Conservation (phyloP, 2,329 filamentous ascomycete genomes). For the Apiospora phragmitis region DNA sequence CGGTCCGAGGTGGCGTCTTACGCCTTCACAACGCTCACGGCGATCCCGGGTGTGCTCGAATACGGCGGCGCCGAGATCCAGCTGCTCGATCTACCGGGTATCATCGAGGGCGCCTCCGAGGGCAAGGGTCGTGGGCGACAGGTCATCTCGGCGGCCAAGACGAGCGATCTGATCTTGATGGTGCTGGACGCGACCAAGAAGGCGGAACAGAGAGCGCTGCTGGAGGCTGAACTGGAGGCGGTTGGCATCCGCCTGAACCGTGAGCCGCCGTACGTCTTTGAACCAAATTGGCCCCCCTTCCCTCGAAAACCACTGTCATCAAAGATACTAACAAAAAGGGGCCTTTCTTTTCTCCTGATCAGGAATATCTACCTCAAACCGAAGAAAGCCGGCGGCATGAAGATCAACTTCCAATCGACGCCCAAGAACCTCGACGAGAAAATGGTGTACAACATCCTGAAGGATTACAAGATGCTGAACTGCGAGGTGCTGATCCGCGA, state of each 20-base stretch:
- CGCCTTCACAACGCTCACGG: constrained; percentile 95
- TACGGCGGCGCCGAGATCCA: constrained; percentile 98
- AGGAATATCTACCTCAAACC: constrained; percentile 96
- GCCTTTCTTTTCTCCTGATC: background rate
- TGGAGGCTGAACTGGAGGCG: constrained; percentile 91
- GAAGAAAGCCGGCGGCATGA: constrained; percentile 97
- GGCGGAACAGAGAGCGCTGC: constrained; percentile 83
- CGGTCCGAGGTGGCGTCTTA: constrained; percentile 95
- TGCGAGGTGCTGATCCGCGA: constrained; percentile 94
- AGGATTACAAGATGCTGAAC: constrained; percentile 98
- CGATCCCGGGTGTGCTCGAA: constrained; percentile 94
- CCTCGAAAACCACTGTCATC: background rate
- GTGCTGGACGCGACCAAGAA: constrained; percentile 94
- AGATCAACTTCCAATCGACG: constrained; percentile 90
- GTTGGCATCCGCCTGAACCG: constrained; percentile 93
- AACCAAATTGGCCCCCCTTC: too few species aligned
- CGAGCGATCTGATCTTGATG: constrained; percentile 96
- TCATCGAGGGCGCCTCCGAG: constrained; percentile 95
- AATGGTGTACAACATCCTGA: constrained; percentile 96
- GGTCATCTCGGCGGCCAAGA: constrained; percentile 97
- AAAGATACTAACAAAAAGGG: background rate
- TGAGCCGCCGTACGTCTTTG: constrained; percentile 73
- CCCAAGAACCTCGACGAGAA: constrained; percentile 94
- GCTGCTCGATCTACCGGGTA: constrained; percentile 94
- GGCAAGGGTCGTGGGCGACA: constrained; percentile 94